A percentile compares a stretch with the other conserved stretches of the same genome.
phyloP scores from a whole-genome alignment of 805 yeast genomes.

The Candida berthetii region DNA sequence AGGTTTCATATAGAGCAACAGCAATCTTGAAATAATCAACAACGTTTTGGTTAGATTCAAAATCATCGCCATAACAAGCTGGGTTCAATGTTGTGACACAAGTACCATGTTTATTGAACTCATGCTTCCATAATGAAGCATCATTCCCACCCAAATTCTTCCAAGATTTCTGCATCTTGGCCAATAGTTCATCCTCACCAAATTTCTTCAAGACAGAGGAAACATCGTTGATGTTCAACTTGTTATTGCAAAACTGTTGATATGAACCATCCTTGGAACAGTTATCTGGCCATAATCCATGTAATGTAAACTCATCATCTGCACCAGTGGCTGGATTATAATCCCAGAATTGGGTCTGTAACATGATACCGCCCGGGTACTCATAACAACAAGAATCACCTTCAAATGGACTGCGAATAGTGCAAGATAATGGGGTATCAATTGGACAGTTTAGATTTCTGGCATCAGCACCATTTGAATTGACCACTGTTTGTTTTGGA shows the following conservation, averaged over 20 bases:
- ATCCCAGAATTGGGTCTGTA: conserved; percentile 94
- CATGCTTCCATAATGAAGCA: conserved; percentile 79
- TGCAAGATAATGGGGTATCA: conserved; percentile 55
- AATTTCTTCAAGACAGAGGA: conserved; percentile 36
- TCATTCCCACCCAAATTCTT: conserved; percentile 66
- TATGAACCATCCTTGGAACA: conserved; percentile 68
- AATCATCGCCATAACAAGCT: conserved; percentile 46
- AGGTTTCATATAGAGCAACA: conserved; percentile 45
- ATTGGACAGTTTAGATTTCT: conserved; percentile 40
- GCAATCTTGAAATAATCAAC: conserved; percentile 65
- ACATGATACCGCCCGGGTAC: conserved; percentile 77
- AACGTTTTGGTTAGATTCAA: conserved; percentile 32
- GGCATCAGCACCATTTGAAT: neutral
- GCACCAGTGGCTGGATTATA: conserved; percentile 72
- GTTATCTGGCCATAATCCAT: conserved; percentile 86
- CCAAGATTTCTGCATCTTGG: conserved; percentile 61
- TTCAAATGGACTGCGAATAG: conserved; percentile 37
- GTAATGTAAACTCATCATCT: conserved; percentile 65
- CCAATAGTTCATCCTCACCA: conserved; percentile 45
- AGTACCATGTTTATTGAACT: conserved; percentile 91
- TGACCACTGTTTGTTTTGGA: no score
- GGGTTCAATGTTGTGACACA: conserved; percentile 80
- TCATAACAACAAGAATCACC: conserved; percentile 67
- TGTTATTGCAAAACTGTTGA: conserved; percentile 69
- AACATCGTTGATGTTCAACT: conserved; percentile 47